Evolutionary conservation across 495 filamentous ascomycete species (phyloP), one percentile per base, ranked within the genome.

Genomic region (Parmelia sp.): DNA sequence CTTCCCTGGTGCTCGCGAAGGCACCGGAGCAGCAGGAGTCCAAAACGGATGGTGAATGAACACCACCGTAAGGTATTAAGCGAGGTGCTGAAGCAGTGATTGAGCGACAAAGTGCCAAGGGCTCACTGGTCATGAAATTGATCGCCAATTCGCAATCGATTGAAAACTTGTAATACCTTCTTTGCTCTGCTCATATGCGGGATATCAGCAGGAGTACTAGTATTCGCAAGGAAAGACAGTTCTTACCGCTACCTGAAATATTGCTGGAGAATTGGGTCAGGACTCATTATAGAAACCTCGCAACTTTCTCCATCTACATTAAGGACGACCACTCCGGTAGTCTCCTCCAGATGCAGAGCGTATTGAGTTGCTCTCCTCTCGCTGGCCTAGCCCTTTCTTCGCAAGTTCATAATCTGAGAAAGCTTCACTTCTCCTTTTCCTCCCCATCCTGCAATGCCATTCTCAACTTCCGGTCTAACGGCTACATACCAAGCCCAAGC

Each of bases 401-500:
- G 80, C 62, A 92, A 70, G 25, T 79, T 80, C 37, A 93, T 74
- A 23, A 96, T 88, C 59, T 87, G 81, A 12, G 72, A 72, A 12
- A 96, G 71, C 69, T 77, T 85, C 21, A 94, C 80, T 53, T 77
- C 75, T 21, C 88, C 88, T 72, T 92, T 92, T 27, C 87, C 88
- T 19, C 90, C 90, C 90, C 90, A 93, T 4, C 90, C 90, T 45
- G 80, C 83, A 57, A 81, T 83, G 2, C 90, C 90, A 57, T 76
- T 74, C 62, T 88, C 85, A 4, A 94, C 87, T 0, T 86, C 84
- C 0, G 90, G 90, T 58, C 90, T 76, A 11, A 92, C 87, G 33
- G 79, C 80, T 3, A 87, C 75, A 72, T 95, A 95, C 90, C 90
- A 94, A 33, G 77, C 73, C 90, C 90, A 95, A 35, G 89, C 87